Conservation (phyloP, 352 stramenopile species). For the Peronospora tabacina region DNA sequence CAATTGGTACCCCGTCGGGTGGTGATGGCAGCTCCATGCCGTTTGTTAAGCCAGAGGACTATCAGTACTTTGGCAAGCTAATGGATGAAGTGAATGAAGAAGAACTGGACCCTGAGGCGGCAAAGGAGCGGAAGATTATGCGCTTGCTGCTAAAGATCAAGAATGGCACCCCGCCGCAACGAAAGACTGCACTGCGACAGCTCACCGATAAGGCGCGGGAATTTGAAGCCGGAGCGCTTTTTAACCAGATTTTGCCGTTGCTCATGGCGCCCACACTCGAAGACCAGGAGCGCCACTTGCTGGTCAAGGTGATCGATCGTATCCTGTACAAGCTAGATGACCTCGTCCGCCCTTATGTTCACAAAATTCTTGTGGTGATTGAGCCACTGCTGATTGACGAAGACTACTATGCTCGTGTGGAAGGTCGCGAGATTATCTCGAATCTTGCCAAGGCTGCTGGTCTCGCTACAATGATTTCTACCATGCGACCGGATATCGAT, state of each 20-base stretch:
- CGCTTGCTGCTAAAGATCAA: constrained; percentile 98
- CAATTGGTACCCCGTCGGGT: constrained; percentile 47
- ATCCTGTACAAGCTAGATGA: constrained; percentile 99
- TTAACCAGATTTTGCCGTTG: constrained; percentile 99
- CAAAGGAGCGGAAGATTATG: constrained; percentile 97
- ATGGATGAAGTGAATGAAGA: constrained; percentile 91
- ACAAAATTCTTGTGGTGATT: constrained; percentile 99
- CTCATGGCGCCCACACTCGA: constrained; percentile 98
- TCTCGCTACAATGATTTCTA: constrained; percentile 99
- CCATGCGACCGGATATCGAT: constrained; percentile 99
- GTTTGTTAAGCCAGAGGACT: constrained; percentile 98
- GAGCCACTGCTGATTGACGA: constrained; percentile 99
- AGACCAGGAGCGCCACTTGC: constrained; percentile 97
- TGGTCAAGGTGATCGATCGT: constrained; percentile 99
- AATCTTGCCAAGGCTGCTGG: constrained; percentile 98
- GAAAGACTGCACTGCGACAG: constrained; percentile 92
- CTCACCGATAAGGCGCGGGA: constrained; percentile 96
- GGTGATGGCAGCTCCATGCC: constrained; percentile 85
- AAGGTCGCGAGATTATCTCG: constrained; percentile 98
- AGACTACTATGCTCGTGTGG: constrained; percentile 98
- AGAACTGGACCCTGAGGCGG: constrained; percentile 85
- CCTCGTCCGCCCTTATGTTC: constrained; percentile 97
- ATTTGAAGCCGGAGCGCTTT: constrained; percentile 95
- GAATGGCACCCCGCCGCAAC: constrained; percentile 96
- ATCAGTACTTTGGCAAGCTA: constrained; percentile 96